Evolutionary conservation across 805 yeast genomes (phyloP).

Genomic region (Torulaspora indica): DNA sequence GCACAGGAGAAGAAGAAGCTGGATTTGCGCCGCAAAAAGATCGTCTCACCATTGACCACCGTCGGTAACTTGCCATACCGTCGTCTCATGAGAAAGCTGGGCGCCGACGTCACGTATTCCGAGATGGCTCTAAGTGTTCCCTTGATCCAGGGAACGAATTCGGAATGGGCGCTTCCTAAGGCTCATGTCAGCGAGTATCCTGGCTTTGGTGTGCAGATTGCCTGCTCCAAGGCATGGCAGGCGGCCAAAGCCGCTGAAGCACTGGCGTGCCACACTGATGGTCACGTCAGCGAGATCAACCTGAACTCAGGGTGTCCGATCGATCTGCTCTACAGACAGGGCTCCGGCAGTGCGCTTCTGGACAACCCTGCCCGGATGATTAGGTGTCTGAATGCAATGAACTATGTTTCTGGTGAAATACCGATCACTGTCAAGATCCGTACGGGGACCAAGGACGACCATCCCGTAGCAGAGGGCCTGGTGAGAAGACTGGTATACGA

Average conservation of each 20-base stretch:
- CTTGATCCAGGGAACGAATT: conserved; percentile 78
- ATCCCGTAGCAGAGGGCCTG: conserved; percentile 80
- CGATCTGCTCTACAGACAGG: conserved; percentile 86
- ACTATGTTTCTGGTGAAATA: conserved; percentile 77
- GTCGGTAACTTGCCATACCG: conserved; percentile 97
- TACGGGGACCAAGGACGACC: conserved; percentile 80
- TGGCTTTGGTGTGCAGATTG: conserved; percentile 91
- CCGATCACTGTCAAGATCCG: conserved; percentile 91
- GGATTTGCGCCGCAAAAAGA: conserved; percentile 66
- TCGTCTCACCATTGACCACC: conserved; percentile 92
- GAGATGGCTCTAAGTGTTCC: conserved; percentile 94
- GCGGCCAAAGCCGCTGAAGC: conserved; percentile 91
- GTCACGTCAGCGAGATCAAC: conserved; percentile 72
- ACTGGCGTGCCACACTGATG: conserved; percentile 38
- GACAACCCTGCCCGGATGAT: conserved; percentile 81
- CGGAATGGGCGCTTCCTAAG: conserved; percentile 97
- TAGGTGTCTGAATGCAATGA: conserved; percentile 83
- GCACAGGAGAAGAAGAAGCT: conserved; percentile 77
- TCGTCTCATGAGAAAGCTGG: conserved; percentile 81
- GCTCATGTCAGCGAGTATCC: conserved; percentile 79
- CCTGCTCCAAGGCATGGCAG: conserved; percentile 88
- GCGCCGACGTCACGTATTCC: conserved; percentile 88
- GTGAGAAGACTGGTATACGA: conserved; percentile 69
- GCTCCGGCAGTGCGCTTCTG: conserved; percentile 91
- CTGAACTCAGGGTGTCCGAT: conserved; percentile 97